Conservation (phyloP, 305 asterid genomes). For the Plantago coronopus region DNA sequence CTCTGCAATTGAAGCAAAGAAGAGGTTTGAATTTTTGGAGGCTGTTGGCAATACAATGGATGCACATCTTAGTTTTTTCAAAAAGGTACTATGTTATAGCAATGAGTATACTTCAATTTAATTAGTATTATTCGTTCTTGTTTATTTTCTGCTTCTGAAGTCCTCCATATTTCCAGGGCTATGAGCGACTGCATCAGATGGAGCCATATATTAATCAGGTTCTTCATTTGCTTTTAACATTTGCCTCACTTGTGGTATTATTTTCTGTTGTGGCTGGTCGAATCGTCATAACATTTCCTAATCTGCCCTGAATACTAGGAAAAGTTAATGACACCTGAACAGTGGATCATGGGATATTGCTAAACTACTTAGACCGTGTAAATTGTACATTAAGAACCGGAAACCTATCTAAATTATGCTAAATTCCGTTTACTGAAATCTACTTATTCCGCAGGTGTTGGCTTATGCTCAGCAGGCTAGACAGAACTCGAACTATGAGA, state of each 20-base stretch:
- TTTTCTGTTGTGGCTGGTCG: not conserved
- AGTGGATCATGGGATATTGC: too few species aligned
- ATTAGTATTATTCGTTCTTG: constrained; percentile 13
- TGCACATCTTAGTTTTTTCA: constrained; percentile 82
- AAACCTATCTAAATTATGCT: too few species aligned
- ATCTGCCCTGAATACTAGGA: not conserved
- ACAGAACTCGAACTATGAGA: constrained; percentile 63
- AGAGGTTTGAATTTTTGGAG: constrained; percentile 84
- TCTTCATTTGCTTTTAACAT: constrained; percentile 5
- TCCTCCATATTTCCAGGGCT: constrained; percentile 52
- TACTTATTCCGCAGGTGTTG: constrained; percentile 59
- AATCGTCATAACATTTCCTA: too few species aligned
- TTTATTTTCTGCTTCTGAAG: constrained; percentile 29
- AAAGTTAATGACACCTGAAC: too few species aligned
- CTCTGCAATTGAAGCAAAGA: constrained; percentile 85
- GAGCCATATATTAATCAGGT: constrained; percentile 95
- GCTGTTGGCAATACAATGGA: constrained; percentile 85
- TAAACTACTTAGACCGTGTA: too few species aligned
- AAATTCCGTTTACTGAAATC: too few species aligned
- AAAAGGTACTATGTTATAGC: constrained; percentile 51
- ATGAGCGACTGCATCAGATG: constrained; percentile 88
- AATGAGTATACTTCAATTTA: constrained; percentile 4
- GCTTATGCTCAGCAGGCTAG: constrained; percentile 76
- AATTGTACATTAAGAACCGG: too few species aligned
- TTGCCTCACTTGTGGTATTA: not conserved